These are phyloP conservation scores for Candida insectorum DNA, from an alignment of 805 yeast species.

Conservation along the genomic window DNA sequence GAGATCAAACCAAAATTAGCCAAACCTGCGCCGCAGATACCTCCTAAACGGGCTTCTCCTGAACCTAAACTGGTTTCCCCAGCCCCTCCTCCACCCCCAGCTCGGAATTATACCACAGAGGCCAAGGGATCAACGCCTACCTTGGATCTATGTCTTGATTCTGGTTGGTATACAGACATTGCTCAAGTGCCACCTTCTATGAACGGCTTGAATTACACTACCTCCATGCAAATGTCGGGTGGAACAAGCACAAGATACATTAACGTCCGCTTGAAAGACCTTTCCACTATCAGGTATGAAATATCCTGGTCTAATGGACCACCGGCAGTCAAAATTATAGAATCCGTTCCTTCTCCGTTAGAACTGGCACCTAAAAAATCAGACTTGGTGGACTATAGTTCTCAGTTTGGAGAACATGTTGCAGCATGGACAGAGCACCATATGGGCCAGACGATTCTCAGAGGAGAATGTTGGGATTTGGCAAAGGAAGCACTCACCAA, in stretches of 20 bases:
- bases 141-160: conserved; percentile 39
- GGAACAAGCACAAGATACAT: conserved; percentile 20
- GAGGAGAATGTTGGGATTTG: conserved; percentile 62
- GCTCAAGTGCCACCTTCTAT: conserved; percentile 36
- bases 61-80: conserved; percentile 3
- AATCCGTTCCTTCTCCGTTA: conserved; percentile 44
- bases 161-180: conserved; percentile 46
- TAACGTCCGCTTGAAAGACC: conserved; percentile 40
- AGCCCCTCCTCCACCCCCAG: conserved; percentile 29
- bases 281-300: conserved; percentile 32
- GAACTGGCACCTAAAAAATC: conserved; percentile 22
- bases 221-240: conserved; percentile 16
- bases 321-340: conserved; percentile 23
- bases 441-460: conserved; percentile 46
- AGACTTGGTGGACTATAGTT: conserved; percentile 29
- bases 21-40: conserved; percentile 15
- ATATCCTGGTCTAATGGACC: conserved; percentile 38
- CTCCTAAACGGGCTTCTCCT: neutral
- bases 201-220: conserved; percentile 29
- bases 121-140: conserved; percentile 22
- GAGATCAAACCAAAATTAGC: conserved; percentile 7
- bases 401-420: conserved; percentile 47
- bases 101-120: conserved; percentile 20
- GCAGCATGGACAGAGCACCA: conserved; percentile 54
- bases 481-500: conserved; percentile 51